Evolutionary conservation across 1,139 yeast species (phyloP).

Genomic region (Lodderomyces margitis): DNA sequence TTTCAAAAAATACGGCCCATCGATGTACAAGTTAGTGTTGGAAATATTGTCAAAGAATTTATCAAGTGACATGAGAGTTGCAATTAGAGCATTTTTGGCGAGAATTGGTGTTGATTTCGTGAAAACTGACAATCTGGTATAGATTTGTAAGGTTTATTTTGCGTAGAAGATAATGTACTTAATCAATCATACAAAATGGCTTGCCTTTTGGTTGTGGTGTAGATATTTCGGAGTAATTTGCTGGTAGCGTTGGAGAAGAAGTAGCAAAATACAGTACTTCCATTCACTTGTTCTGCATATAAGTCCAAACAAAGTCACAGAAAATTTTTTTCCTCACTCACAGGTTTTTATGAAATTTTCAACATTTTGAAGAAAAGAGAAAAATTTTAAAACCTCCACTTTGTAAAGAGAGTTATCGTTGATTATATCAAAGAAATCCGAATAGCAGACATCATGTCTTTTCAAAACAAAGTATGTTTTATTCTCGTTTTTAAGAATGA

Average conservation of each 20-base stretch:
- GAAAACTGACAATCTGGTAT: constrained; percentile 3
- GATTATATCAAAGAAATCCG: constrained; percentile 5
- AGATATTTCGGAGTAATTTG: no score
- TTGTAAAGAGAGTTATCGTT: constrained; percentile 6
- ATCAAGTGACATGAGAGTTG: constrained; percentile 65
- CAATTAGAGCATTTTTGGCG: constrained; percentile 62
- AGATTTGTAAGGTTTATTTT: no score
- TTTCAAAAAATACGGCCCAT: constrained; percentile 61
- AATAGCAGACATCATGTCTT: constrained; percentile 34
- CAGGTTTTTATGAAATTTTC: constrained; percentile 1
- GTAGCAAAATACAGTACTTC: background rate
- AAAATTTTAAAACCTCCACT: constrained; percentile 11
- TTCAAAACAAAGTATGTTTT: constrained; percentile 49
- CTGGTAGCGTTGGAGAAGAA: background rate
- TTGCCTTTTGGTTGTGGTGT: no score
- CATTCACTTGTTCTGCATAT: constrained; percentile 2
- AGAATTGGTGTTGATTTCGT: constrained; percentile 69
- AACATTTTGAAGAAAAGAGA: background rate
- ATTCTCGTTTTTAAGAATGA: background rate
- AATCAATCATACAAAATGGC: no score
- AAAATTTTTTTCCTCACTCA: constrained; percentile 5
- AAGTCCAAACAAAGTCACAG: background rate
- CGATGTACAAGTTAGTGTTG: constrained; percentile 66
- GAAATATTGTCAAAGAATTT: constrained; percentile 67
- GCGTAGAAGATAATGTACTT: no score